Base-by-base conservation (phyloP, 2,329 filamentous ascomycete genomes). In the Drechslera avenae region DNA sequence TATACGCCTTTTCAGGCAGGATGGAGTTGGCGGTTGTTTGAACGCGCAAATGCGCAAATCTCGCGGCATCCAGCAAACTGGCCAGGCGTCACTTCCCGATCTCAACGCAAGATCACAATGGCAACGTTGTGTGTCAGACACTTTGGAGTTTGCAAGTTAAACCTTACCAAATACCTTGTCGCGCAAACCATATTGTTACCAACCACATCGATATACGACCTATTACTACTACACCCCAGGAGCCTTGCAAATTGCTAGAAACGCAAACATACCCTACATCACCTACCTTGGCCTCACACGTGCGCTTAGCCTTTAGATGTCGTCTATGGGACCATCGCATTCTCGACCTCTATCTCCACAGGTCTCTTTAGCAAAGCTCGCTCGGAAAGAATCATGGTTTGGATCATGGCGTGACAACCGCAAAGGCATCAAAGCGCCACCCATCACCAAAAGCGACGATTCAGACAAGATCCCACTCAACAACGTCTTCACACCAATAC, bases 401-500 rank as follows among this genome's bases (percentile, higher is more conserved):
- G 40, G 47, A 23, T 37, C 56, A 14, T 60, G 44, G 50, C 53
- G 53, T 5, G 42, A 54, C 12, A 45, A 52, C 2, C 55, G 53
- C 30, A 53, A 48, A 36, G 47, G 42, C 6, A 59, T 63, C 5
- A 31, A 16, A 17, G 32, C 17, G 16, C 54, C 56, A 1, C 50
- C 66, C 9, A 57, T 60, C 12, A 44, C 35, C 7, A 35, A 17
- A 10, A 18, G n/a, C 23, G 4, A 13, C 30, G 7, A 17, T 9
- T 18, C 42, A 5, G 50, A 56, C n/a, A 46, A 57, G 5, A 50
- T 52, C 5, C 56, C 62, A 2, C 53, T 56, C 1, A 65, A 68
- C 52, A 69, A 69, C 48, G 69, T 80, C 34, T 80, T 79, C 54
- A 64, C 68, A 4, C 64, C 73, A 0, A 78, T 79, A 42, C 71